These are phyloP conservation scores for Xylariaceae sp. DNA, from an alignment of 2,329 filamentous ascomycete genomes.

Conservation along the genomic window DNA sequence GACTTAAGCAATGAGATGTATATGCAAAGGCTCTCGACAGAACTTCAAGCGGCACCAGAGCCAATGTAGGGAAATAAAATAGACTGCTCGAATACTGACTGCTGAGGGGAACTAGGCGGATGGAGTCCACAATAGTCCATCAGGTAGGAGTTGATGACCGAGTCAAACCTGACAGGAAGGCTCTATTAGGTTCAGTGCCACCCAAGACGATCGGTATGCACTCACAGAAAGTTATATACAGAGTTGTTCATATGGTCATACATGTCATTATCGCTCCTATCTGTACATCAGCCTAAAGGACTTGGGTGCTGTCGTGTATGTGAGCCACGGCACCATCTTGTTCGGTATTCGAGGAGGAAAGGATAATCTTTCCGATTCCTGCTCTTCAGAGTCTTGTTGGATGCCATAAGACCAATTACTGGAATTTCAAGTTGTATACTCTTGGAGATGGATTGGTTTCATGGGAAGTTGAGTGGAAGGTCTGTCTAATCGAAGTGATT, in stretches of 20 bases:
- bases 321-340: slow-evolving; percentile 63
- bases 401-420: no score
- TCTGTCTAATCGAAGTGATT: no score
- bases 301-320: neutral
- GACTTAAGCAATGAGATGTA: no score
- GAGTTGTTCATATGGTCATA: slow-evolving; percentile 92
- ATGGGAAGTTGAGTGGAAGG: no score
- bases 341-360: slow-evolving; percentile 77
- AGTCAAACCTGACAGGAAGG: slow-evolving; percentile 66
- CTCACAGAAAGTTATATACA: slow-evolving; percentile 74
- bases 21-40: no score
- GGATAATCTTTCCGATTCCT: slow-evolving; percentile 69
- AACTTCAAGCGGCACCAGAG: no score
- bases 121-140: slow-evolving; percentile 72
- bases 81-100: no score
- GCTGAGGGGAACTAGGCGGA: slow-evolving; percentile 65
- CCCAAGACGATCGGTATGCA: neutral
- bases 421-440: no score
- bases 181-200: no score
- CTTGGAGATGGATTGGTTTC: no score
- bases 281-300: slow-evolving; percentile 7
- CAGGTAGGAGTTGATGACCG: slow-evolving; percentile 83
- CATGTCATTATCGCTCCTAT: slow-evolving; percentile 90
- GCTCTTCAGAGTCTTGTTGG: slow-evolving; percentile 45
- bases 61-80: no score